These are phyloP conservation scores for Lepidium sativum DNA, from an alignment of 345 rosid genomes.

Conservation along the genomic window DNA sequence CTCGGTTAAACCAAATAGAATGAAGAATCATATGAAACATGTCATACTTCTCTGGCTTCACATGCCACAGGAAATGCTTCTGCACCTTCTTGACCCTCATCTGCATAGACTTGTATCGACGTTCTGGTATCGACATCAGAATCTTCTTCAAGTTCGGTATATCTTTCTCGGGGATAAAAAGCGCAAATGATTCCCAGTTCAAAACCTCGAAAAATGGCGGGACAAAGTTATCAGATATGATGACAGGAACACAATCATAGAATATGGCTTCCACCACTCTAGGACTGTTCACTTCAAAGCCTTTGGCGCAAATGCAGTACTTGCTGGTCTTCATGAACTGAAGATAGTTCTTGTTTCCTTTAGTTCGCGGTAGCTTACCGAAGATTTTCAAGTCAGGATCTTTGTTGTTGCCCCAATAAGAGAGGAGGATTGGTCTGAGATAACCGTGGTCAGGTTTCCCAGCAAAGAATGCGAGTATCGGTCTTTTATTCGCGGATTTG, in stretches of 20 bases:
- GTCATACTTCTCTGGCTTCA: conserved; percentile 67
- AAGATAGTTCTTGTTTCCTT: conserved; percentile 56
- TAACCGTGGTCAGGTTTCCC: conserved; percentile 74
- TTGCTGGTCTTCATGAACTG: conserved; percentile 84
- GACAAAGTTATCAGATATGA: conserved; percentile 81
- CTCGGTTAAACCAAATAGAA: conserved; percentile 82
- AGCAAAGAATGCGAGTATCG: conserved; percentile 81
- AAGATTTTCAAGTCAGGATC: conserved; percentile 84
- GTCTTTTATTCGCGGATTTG: conserved; percentile 47
- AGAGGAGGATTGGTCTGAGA: conserved; percentile 62
- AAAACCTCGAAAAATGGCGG: conserved; percentile 82
- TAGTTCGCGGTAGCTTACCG: conserved; percentile 48
- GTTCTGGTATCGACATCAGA: conserved; percentile 56
- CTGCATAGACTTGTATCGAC: conserved; percentile 51
- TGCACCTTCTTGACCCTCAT: conserved; percentile 74
- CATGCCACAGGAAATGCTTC: conserved; percentile 92
- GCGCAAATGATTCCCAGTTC: conserved; percentile 84
- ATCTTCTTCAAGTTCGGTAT: conserved; percentile 76
- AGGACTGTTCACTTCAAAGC: conserved; percentile 85
- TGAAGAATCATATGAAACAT: conserved; percentile 93
- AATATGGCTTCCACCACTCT: conserved; percentile 93
- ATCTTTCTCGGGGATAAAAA: conserved; percentile 76
- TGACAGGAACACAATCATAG: conserved; percentile 81
- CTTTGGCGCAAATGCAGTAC: conserved; percentile 89
- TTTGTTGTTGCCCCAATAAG: conserved; percentile 68